These are phyloP conservation scores for Aspergillus sp. DNA, from an alignment of 2,329 filamentous ascomycete species.

Conservation along the genomic window DNA sequence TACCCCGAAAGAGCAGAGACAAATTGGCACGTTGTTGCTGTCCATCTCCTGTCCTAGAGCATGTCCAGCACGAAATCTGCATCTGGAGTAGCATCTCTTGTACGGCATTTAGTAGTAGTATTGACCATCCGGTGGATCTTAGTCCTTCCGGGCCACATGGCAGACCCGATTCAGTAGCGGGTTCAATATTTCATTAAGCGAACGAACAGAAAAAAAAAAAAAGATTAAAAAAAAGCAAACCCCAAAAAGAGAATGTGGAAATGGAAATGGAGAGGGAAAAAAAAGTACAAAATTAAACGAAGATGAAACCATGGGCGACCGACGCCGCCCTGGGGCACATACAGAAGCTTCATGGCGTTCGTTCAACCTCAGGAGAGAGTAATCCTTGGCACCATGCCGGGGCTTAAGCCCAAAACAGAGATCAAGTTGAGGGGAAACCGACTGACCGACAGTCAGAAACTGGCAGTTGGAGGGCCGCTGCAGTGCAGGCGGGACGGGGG, in stretches of 20 bases:
- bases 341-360: not conserved
- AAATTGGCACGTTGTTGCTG: conserved; percentile 5
- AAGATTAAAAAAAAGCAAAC: no score
- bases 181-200: not conserved
- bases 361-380: not conserved
- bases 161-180: conserved; percentile 9
- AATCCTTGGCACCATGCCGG: not conserved
- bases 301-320: not conserved
- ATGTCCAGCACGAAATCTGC: not conserved
- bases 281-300: not conserved
- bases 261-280: not conserved
- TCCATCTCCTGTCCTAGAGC: conserved; percentile 2
- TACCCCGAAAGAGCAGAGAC: not conserved
- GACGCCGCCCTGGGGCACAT: not conserved
- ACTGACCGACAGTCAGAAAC: conserved; percentile 7
- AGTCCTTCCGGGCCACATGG: conserved; percentile 24
- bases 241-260: no score
- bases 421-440: not conserved
- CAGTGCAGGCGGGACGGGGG: conserved; percentile 1
- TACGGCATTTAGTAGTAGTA: conserved; percentile 2
- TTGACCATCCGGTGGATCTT: conserved; percentile 18
- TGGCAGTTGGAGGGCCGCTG: conserved; percentile 1
- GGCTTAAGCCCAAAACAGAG: not conserved
- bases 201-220: not conserved
- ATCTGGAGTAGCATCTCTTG: not conserved